Evolutionary conservation across 805 yeast species (phyloP), one percentile per base, ranked within the genome.

Genomic region (Monosporozyma aerobia): DNA sequence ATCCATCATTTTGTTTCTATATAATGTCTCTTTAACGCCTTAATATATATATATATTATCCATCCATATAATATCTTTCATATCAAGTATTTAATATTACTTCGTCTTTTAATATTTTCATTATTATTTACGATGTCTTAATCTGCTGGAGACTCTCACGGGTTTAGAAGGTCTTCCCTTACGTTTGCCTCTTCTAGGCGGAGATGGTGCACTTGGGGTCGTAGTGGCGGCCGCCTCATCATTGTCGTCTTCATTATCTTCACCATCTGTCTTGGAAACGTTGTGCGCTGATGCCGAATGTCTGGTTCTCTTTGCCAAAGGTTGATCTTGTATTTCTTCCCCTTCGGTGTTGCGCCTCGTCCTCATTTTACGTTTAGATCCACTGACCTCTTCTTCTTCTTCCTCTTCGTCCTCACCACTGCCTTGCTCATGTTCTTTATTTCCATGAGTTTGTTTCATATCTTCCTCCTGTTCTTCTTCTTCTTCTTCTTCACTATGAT

Each of bases 101-200:
- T 33, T 30, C 19, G 16, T 23, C 37, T 22, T 14, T n/a, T 47
- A 19, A 11, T 19, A 19, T 39, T 23, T 39, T n/a, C 51, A 27
- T 27, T 30, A 19, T 54, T 58, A 64, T 49, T 59, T 64, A 40
- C 59, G 55, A 51, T 60, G 63, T 49, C 68, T 59, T 45, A 66
- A 57, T 46, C 71, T 58, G 37, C 65, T 62, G 1, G 71, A 64
- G 7, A 64, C 64, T 48, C 71, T 57, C 8, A 57, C 55, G 45
- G 60, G 53, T 19, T 33, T 37, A 5, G 29, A 23, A 8, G 37
- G 23, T n/a, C 40, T 45, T 4, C 16, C 22, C 29, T 51, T 47
- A 19, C 47, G 33, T 35, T 43, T 51, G 23, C 41, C 48, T 44
- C 49, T 27, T 45, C 43, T 47, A 25, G 29, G 13, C 5, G 22